Evolutionary conservation across 495 filamentous ascomycete genomes (phyloP).

Genomic region (Massariosphaeria phaeospora): DNA sequence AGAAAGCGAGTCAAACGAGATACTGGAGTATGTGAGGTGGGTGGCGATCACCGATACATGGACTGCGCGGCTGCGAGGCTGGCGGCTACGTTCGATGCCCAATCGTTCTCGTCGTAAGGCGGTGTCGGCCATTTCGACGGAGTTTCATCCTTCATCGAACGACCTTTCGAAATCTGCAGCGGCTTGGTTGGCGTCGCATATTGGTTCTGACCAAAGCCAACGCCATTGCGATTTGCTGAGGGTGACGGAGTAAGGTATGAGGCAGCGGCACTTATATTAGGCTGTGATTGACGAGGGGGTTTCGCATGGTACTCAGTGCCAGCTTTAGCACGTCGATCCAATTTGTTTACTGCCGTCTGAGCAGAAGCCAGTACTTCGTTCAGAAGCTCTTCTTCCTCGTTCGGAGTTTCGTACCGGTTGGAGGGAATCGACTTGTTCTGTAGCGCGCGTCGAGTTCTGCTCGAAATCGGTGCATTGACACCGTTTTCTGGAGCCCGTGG

Average conservation of each 20-base stretch:
- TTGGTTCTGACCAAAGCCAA: constrained; percentile 60
- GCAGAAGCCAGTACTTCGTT: constrained; percentile 71
- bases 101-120: constrained; percentile 84
- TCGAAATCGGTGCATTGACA: constrained; percentile 62
- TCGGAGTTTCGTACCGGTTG: constrained; percentile 85
- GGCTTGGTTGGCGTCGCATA: constrained; percentile 47
- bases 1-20: constrained; percentile 15
- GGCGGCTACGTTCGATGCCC: constrained; percentile 72
- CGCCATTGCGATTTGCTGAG: constrained; percentile 71
- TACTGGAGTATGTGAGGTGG: background rate
- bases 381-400: constrained; percentile 93
- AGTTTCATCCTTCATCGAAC: constrained; percentile 46
- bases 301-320: constrained; percentile 44
- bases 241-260: constrained; percentile 90
- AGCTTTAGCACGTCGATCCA: constrained; percentile 46
- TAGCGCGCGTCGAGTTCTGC: constrained; percentile 75
- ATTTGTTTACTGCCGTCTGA: constrained; percentile 51
- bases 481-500: constrained; percentile 59
- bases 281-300: constrained; percentile 9
- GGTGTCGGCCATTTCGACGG: constrained; percentile 89
- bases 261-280: constrained; percentile 46
- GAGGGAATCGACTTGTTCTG: constrained; percentile 67
- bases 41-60: constrained; percentile 23
- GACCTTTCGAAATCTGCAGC: constrained; percentile 56
- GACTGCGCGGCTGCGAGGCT: constrained; percentile 56